These are phyloP conservation scores for Tulasnella sp. DNA, from an alignment of 768 basidiomycete genomes.

Conservation along the genomic window DNA sequence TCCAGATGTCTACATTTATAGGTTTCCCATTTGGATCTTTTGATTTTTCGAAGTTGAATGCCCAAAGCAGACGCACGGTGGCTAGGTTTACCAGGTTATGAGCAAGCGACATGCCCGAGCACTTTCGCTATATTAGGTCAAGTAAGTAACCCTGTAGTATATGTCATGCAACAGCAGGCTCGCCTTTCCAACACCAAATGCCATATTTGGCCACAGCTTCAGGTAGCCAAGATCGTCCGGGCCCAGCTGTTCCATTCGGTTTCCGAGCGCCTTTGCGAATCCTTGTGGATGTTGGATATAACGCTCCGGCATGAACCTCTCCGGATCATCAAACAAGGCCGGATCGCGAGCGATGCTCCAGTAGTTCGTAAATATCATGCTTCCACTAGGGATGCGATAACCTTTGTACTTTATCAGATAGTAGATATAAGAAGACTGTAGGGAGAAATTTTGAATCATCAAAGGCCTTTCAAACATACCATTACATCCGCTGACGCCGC, in stretches of 20 bases:
- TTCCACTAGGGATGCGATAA: background rate
- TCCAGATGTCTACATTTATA: conserved; percentile 8
- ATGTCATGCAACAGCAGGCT: background rate
- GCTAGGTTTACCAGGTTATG: no score
- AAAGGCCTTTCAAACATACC: background rate
- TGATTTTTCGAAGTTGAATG: conserved; percentile 1
- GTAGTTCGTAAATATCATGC: conserved; percentile 1
- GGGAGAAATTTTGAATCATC: background rate
- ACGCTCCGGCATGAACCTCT: conserved; percentile 6
- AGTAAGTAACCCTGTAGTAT: background rate
- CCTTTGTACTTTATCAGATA: background rate
- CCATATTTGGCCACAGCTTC: background rate
- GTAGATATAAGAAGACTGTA: no score
- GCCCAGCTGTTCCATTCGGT: background rate
- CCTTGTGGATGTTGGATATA: conserved; percentile 10
- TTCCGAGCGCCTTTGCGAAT: background rate
- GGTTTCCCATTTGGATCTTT: background rate
- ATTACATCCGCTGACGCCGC: background rate
- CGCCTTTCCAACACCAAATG: background rate
- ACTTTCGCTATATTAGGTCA: background rate
- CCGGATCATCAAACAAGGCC: conserved; percentile 16
- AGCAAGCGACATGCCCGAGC: background rate
- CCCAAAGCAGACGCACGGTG: background rate
- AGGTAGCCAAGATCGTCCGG: background rate
- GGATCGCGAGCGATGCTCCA: conserved; percentile 11